Base-by-base conservation (phyloP, 345 rosid genomes). In the Moricandia moricandioides region DNA sequence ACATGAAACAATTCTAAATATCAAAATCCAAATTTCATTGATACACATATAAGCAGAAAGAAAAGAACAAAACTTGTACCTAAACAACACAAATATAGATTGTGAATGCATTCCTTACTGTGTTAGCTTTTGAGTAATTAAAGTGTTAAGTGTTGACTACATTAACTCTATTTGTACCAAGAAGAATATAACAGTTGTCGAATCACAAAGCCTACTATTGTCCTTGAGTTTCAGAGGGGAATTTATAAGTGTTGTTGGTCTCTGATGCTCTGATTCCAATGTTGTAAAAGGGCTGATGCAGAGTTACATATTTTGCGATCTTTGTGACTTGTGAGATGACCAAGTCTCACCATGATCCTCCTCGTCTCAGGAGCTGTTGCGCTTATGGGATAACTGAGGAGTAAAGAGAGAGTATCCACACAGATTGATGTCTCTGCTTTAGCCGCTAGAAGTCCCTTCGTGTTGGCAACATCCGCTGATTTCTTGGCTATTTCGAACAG, bases 211-310 rank as follows among this genome's bases (percentile, higher is more conserved):
- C 5, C 2, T 29, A 3, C 31, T 29, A 29, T n/a, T 0, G 43
- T 30, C 68, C 52, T 21, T 39, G 33, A 39, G 67, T 18, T 62
- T 10, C 11, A 62, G 24, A 43, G 52, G 21, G n/a, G 0, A 26
- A 13, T 56, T 65, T n/a, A n/a, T n/a, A n/a, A 5, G 7, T 5
- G 56, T 47, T 65, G 70, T 14, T 65, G 73, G 35, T 56, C 73
- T 26, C 7, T n/a, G 8, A 56, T 69, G 54, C 64, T 56, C 73
- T 37, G 55, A 0, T 56, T 70, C 74, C 74, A 70, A 27, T 58
- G 74, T 0, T 54, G 18, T 40, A 40, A 17, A 57, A 70, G 65
- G 0, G 29, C 4, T 2, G 29, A 1, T 26, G 74, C 74, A 0
- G 65, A 26, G 2, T 40, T 58, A 39, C 65, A 58, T 8, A 70